These are phyloP conservation scores for Tremella fuciformis DNA, from an alignment of 768 basidiomycete genomes.

Conservation along the genomic window DNA sequence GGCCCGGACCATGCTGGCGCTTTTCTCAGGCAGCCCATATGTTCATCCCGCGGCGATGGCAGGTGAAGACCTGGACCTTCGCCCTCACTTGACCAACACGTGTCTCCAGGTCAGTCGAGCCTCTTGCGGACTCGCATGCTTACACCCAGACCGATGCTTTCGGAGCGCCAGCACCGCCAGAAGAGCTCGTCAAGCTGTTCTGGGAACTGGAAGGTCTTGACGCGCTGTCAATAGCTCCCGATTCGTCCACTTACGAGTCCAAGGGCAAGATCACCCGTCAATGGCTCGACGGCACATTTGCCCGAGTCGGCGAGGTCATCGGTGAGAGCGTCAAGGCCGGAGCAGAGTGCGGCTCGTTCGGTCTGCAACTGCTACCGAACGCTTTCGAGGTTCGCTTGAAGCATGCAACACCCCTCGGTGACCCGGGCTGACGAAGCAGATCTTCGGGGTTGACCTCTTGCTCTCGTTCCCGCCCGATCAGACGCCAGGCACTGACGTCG, in stretches of 20 bases:
- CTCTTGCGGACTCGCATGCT: not conserved
- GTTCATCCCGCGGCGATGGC: conserved; percentile 54
- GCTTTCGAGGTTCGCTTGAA: conserved; percentile 67
- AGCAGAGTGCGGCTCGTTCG: conserved; percentile 62
- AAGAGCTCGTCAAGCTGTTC: conserved; percentile 64
- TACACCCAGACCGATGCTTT: conserved; percentile 50
- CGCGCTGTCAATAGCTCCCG: conserved; percentile 17
- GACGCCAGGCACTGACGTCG: conserved; percentile 19
- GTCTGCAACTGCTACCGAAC: conserved; percentile 71
- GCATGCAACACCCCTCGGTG: not conserved
- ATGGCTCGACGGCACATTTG: conserved; percentile 60
- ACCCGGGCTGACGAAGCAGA: conserved; percentile 37
- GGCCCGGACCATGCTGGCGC: conserved; percentile 74
- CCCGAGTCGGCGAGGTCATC: conserved; percentile 65
- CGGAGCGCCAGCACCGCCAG: conserved; percentile 60
- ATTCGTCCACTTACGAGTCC: not conserved
- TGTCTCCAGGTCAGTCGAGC: conserved; percentile 62
- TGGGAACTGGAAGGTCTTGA: conserved; percentile 67
- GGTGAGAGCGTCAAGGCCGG: conserved; percentile 84
- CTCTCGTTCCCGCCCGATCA: conserved; percentile 56
- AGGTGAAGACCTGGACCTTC: conserved; percentile 55
- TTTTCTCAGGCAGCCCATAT: conserved; percentile 81
- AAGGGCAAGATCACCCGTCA: conserved; percentile 42
- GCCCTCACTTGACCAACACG: conserved; percentile 86
- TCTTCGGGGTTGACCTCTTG: conserved; percentile 91